phyloP scores from a whole-genome alignment of 176 grass and related monocot genomes.

The Ananas comosus region DNA sequence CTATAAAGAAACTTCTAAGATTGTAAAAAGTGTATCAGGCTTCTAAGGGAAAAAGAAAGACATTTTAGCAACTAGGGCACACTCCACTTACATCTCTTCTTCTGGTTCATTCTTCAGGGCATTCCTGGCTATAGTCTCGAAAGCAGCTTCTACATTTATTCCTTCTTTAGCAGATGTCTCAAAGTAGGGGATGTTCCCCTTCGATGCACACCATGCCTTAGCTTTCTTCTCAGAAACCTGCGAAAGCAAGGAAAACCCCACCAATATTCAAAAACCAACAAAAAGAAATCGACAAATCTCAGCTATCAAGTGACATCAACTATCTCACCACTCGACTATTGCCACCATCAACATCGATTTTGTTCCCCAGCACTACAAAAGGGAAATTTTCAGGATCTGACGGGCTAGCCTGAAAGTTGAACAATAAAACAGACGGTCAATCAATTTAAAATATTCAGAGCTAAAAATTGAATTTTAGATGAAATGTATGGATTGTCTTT shows the following conservation, averaged over 20 bases:
- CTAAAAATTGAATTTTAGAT: background rate
- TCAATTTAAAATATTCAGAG: background rate
- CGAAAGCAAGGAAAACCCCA: background rate
- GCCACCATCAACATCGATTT: constrained; percentile 84
- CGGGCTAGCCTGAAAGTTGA: constrained; percentile 60
- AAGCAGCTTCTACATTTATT: constrained; percentile 89
- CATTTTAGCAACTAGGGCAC: background rate
- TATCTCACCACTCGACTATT: constrained; percentile 75
- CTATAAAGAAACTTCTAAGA: background rate
- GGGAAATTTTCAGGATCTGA: constrained; percentile 87
- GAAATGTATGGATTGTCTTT: no score
- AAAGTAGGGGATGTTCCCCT: constrained; percentile 83
- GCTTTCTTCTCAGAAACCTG: constrained; percentile 93
- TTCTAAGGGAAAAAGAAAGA: constrained; percentile 6
- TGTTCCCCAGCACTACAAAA: constrained; percentile 90
- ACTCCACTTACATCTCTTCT: constrained; percentile 66
- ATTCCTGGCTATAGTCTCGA: constrained; percentile 89
- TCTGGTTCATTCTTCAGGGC: constrained; percentile 94
- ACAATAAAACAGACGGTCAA: background rate
- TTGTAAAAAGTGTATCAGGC: background rate
- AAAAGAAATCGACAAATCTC: constrained; percentile 14
- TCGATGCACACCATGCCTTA: constrained; percentile 87
- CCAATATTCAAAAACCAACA: constrained; percentile 6
- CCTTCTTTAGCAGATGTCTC: constrained; percentile 97
- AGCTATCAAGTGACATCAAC: background rate